Percentiles rank a stretch among this genome's conserved stretches.
Conservation (phyloP, 2,329 filamentous ascomycete genomes). For the Teratosphaeria pseudoeucalypti region DNA sequence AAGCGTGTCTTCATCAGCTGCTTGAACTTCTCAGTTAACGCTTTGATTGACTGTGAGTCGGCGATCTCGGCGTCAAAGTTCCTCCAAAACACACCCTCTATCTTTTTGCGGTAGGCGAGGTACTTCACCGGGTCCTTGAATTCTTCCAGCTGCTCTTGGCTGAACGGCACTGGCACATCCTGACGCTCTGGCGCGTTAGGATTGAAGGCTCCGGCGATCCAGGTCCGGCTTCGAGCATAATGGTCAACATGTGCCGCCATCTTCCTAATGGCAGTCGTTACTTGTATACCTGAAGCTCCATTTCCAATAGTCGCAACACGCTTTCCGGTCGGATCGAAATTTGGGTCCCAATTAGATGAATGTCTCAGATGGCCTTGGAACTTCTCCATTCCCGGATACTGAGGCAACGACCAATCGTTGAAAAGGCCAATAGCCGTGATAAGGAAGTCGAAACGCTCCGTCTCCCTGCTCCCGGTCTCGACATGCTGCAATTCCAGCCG, state of each 20-base stretch:
- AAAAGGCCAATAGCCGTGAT: constrained; percentile 56
- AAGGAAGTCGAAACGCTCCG: constrained; percentile 49
- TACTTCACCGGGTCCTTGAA: constrained; percentile 55
- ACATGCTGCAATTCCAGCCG: constrained; percentile 41
- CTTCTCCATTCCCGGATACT: constrained; percentile 39
- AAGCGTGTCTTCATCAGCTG: constrained; percentile 30
- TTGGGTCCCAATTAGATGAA: constrained; percentile 24
- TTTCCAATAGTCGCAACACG: constrained; percentile 34
- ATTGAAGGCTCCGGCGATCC: constrained; percentile 56
- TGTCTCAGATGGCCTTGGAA: constrained; percentile 27
- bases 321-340: constrained; percentile 27
- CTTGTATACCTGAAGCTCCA: constrained; percentile 32
- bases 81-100: constrained; percentile 38
- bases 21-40: constrained; percentile 32
- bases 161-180: constrained; percentile 46
- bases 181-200: constrained; percentile 36
- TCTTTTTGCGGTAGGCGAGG: constrained; percentile 36
- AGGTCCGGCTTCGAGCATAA: constrained; percentile 55
- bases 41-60: constrained; percentile 29
- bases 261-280: constrained; percentile 27
- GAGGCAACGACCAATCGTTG: constrained; percentile 54
- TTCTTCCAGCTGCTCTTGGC: constrained; percentile 42
- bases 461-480: constrained; percentile 1
- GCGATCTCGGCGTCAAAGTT: constrained; percentile 40
- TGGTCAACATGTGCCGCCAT: constrained; percentile 45